Evolutionary conservation across 805 yeast species (phyloP), one percentile per base, ranked within the genome.

Genomic region (Wickerhamiella nectarea): DNA sequence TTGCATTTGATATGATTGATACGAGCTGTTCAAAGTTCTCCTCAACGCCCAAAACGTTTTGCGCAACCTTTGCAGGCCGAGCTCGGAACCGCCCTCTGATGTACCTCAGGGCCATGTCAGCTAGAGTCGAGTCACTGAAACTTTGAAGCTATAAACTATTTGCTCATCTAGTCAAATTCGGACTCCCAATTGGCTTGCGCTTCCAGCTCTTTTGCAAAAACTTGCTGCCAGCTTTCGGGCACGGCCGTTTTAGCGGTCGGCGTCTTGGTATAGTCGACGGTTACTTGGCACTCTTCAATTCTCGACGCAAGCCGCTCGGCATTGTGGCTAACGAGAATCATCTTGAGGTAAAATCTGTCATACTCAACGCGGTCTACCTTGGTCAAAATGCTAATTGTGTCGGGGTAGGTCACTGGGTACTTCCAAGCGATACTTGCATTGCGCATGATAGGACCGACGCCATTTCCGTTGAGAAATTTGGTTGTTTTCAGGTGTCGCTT

Each of bases 271-370:
- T 59, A 58, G 42, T 59, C 59, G 4, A 58, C 60, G 3, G 61
- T 55, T 7, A 59, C 63, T 34, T 56, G 50, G 29, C 48, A 48
- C 44, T 59, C 63, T 4, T 41, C 39, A 38, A 59, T 56, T 22
- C 63, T 41, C 4, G 62, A 58, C 2, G 63, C 62, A 19, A 59
- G 60, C 34, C 52, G 51, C 38, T 50, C 46, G 24, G 58, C 59
- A 6, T 44, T 44, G 43, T 59, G 63, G 36, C 60, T 56, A 9
- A 59, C 49, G 7, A 59, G 47, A 9, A 59, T 52, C 15, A 61
- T 62, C 17, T 51, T 44, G 7, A 58, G 44, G 9, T 43, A 36
- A 42, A 56, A 58, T 14, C 63, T 43, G 43, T 59, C 63, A 9
- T 24, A 9, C n/a, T 39, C 46, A 14, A 46, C 25, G 22, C 24